Percentiles rank a stretch among this genome's conserved stretches.
These are phyloP conservation scores for Gloeophyllum trabeum DNA, from an alignment of 768 basidiomycete genomes.

Conservation along the genomic window DNA sequence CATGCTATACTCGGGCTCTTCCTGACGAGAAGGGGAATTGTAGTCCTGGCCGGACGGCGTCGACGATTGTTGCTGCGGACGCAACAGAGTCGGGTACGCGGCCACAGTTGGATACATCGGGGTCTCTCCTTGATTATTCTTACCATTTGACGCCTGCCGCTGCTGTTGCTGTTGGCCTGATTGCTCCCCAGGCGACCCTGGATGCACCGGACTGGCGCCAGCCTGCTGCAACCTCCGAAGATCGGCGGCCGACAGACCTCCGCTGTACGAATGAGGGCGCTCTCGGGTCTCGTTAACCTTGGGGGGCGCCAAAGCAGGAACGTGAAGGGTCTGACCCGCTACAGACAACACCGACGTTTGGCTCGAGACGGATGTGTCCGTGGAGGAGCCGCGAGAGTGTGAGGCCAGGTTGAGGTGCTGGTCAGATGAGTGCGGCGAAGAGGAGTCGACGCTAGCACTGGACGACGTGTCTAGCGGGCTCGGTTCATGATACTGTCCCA, in stretches of 20 bases:
- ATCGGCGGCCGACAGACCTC: constrained; percentile 64
- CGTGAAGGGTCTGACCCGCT: constrained; percentile 45
- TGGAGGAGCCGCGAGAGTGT: constrained; percentile 78
- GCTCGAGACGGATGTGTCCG: constrained; percentile 59
- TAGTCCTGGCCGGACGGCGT: constrained; percentile 32
- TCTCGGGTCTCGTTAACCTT: constrained; percentile 60
- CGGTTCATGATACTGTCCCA: constrained; percentile 47
- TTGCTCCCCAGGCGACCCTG: not conserved
- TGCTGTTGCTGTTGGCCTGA: not conserved
- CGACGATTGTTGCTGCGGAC: constrained; percentile 42
- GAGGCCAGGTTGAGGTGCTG: constrained; percentile 48
- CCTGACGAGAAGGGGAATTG: constrained; percentile 16
- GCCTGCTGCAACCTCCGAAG: constrained; percentile 66
- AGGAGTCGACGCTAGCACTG: constrained; percentile 55
- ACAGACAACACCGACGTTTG: constrained; percentile 42
- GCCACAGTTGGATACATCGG: constrained; percentile 60
- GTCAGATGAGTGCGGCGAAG: constrained; percentile 55
- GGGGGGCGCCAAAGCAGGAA: constrained; percentile 35
- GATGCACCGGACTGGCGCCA: constrained; percentile 23
- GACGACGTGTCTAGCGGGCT: constrained; percentile 70
- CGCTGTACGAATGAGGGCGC: constrained; percentile 74
- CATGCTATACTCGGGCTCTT: constrained; percentile 42
- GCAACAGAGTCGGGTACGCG: constrained; percentile 26
- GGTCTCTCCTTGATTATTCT: constrained; percentile 18
- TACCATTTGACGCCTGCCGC: constrained; percentile 14